Evolutionary conservation across 1,284 basidiomycete genomes (phyloP), one percentile per base, ranked within the genome.

Genomic region (Puccinia horiana): DNA sequence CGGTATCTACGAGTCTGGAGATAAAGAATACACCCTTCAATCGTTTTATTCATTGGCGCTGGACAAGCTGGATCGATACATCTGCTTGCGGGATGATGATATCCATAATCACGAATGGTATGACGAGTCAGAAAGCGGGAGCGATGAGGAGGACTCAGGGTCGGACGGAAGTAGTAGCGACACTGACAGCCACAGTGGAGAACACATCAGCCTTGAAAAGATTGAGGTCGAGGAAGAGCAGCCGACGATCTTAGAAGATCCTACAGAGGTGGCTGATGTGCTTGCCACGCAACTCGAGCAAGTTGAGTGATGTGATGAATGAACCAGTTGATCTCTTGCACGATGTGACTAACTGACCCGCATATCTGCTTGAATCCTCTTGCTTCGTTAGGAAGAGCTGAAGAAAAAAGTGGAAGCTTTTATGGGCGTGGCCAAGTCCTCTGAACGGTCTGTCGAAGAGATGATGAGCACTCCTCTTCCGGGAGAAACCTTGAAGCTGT

Each of bases 401-500:
- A 90, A 91, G 0, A 87, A 88, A 18, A 88, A 91, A 85, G 93
- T 93, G 0, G 89, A 90, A 0, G 90, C 89, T 0, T 94, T 95
- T 86, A 90, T 93, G 89, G 93, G 92, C 12, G 92, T 92, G 0
- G 87, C 91, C 0, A 93, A 91, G 85, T n/a, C 32, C 23, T 32
- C 78, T 23, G 92, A 93, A 84, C 88, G 91, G 2, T 91, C 92
- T 0, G 88, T 90, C 0, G 93, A 94, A 85, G 94, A 95, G 83
- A 87, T 91, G 0, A 86, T 94, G 63, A 93, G 92, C 83, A 96
- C 94, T 0, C 95, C 95, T 0, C 89, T 92, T 8, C 94, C 94
- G 0, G 94, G 94, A n/a, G 95, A 97, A 86, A 93, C 92, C 0
- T 87, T 96, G 9, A 92, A 93, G 0, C 89, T 90, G 86, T 96